These are phyloP conservation scores for Gossypium mustelinum DNA, from an alignment of 345 rosid genomes.

Conservation along the genomic window DNA sequence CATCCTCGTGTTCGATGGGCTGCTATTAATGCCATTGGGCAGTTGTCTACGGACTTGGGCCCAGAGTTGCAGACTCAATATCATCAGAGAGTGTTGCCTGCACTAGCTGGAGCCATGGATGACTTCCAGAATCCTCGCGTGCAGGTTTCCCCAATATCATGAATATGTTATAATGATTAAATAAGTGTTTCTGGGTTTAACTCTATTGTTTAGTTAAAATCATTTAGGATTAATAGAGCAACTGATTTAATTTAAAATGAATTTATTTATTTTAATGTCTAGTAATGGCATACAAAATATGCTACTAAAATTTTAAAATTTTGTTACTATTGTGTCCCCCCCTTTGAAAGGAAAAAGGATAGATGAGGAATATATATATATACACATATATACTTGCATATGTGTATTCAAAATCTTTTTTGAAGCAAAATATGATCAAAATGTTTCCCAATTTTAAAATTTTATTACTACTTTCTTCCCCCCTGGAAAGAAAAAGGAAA, in stretches of 20 bases:
- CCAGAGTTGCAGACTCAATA: slow-evolving; percentile 64
- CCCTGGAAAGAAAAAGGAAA: too few species aligned
- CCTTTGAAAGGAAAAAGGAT: background rate
- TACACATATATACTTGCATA: background rate
- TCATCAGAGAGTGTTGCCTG: slow-evolving; percentile 57
- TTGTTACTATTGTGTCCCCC: background rate
- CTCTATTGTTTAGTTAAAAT: background rate
- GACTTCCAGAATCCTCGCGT: slow-evolving; percentile 70
- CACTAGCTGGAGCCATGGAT: slow-evolving; percentile 62
- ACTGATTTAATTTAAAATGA: slow-evolving; percentile 1
- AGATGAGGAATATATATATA: background rate
- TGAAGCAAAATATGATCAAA: background rate
- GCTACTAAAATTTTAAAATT: background rate
- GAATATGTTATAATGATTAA: background rate
- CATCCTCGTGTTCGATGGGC: slow-evolving; percentile 78
- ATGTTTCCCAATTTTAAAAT: background rate
- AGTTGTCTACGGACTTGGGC: slow-evolving; percentile 68
- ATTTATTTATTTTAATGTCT: background rate
- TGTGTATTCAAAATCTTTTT: background rate
- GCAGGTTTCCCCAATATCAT: slow-evolving; percentile 40
- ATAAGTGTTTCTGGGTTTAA: background rate
- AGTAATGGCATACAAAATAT: background rate
- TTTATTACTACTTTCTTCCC: background rate
- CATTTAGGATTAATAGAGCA: background rate
- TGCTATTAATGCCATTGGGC: slow-evolving; percentile 73